Evolutionary conservation across 2,329 filamentous ascomycete species (phyloP).

Genomic region (Fusarium tuaranense): DNA sequence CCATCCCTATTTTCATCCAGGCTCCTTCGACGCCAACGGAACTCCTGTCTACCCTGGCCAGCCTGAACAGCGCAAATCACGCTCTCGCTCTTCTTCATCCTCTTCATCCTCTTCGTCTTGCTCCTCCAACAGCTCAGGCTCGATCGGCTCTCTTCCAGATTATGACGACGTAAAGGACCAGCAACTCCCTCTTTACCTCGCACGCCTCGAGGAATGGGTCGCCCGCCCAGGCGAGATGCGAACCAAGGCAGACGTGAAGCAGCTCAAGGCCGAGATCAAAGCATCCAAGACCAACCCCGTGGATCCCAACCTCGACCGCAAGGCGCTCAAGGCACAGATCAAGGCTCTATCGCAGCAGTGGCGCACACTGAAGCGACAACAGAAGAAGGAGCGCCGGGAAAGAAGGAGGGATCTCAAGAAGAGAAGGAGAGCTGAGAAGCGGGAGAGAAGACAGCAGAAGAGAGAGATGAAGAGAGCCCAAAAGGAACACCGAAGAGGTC

Average conservation of each 20-base stretch:
- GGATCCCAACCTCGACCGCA: constrained; percentile 38
- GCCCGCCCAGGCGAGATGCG: constrained; percentile 61
- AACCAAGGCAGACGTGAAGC: constrained; percentile 58
- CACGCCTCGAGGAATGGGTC: constrained; percentile 62
- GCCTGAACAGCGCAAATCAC: constrained; percentile 25
- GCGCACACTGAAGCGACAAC: constrained; percentile 48
- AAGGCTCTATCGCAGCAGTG: constrained; percentile 59
- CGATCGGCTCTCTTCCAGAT: constrained; percentile 65
- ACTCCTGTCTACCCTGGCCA: constrained; percentile 22
- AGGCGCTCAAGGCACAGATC: constrained; percentile 56
- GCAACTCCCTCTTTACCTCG: constrained; percentile 61
- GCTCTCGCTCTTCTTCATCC: constrained; percentile 50
- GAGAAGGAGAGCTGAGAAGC: constrained; percentile 48
- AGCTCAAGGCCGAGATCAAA: constrained; percentile 58
- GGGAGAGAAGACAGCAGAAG: constrained; percentile 47
- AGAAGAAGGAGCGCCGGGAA: constrained; percentile 46
- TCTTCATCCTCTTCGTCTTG: constrained; percentile 51
- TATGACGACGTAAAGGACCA: constrained; percentile 62
- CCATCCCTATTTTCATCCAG: constrained; percentile 10
- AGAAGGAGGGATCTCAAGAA: constrained; percentile 46
- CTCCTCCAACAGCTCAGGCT: constrained; percentile 51
- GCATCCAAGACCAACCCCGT: constrained; percentile 44
- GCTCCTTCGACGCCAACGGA: constrained; percentile 10
- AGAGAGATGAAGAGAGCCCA: constrained; percentile 46
- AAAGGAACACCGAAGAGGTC: constrained; percentile 46